Base-by-base conservation (phyloP, 208 protist genomes). In the Angomonas ambiguus region DNA sequence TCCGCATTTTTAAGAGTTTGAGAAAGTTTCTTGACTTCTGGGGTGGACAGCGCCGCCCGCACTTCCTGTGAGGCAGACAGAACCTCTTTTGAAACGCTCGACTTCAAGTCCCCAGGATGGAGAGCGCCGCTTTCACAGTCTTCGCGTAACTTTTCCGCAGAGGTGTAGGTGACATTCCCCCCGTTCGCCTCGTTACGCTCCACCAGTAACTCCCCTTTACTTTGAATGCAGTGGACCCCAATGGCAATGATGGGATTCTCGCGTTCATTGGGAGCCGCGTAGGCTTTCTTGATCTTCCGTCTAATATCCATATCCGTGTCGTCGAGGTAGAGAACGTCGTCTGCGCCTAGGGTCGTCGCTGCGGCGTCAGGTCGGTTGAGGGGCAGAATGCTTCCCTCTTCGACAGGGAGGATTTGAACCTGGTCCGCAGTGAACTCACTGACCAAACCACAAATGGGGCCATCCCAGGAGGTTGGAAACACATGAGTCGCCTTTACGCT, bases 291-390 rank as follows among this genome's bases (percentile, higher is more conserved):
- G 24, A 99, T 94, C 77, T 99, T 99, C 20, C 82, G 75, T 8
- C 90, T 81, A 8, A 99, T 82, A 35, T 98, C 96, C 70, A 92
- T 90, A 18, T 87, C 83, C 27, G 79, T 84, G 72, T 99, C 98
- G 68, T 99, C 98, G 67, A 99, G 92, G 76, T 97, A 99, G 25
- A 99, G 93, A 30, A 98, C 87, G 30, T 96, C 92, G 69, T 99
- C 98, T 11, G 84, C 79, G 65, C 93, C 94, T 48, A 98, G 96
- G 13, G 76, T 69, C 24, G 88, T 65, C 16, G 70, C 74, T 2
- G 59, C 42, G 6, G 72, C 74, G 49, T 82, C 83, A 4, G 81
- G 79, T 24, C 96, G 93, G 70, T 96, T 77, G 30, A 96, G 83
- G 0, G 97, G 72, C 22, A 95, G 95, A 55, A 97, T 77, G 8